Conservation (phyloP, 768 basidiomycete species). For the Sistotremastrum niveocremeum region DNA sequence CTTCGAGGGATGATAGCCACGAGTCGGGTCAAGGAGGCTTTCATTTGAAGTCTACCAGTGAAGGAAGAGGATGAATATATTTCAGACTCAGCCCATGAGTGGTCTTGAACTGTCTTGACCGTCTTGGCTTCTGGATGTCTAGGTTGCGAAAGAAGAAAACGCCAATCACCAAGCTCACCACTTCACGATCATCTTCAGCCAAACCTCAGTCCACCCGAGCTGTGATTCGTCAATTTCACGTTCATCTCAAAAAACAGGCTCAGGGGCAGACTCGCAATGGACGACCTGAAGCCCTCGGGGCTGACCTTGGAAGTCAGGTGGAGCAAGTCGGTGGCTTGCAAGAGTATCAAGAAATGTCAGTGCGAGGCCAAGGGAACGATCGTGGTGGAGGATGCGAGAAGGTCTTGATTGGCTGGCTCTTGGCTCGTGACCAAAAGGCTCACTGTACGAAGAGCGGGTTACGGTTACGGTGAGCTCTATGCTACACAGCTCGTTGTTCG, state of each 20-base stretch:
- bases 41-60: too few species aligned
- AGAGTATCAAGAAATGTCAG: constrained; percentile 73
- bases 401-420: constrained; percentile 65
- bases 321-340: constrained; percentile 63
- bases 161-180: too few species aligned
- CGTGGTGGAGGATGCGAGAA: constrained; percentile 85
- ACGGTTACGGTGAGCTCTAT: too few species aligned
- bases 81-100: too few species aligned
- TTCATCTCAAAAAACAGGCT: constrained; percentile 56
- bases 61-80: too few species aligned
- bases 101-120: too few species aligned
- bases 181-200: constrained; percentile 22
- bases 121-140: too few species aligned
- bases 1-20: too few species aligned
- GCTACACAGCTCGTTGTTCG: not conserved
- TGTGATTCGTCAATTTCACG: constrained; percentile 70
- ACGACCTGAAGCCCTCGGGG: constrained; percentile 19
- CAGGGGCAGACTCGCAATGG: constrained; percentile 27
- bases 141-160: too few species aligned
- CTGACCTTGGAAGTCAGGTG: constrained; percentile 47
- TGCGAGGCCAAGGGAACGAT: constrained; percentile 63
- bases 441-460: not conserved
- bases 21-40: too few species aligned
- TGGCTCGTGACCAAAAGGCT: constrained; percentile 14
- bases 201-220: constrained; percentile 51